Evolutionary conservation across 352 stramenopile genomes (phyloP), one percentile per base, ranked within the genome.

Genomic region (Phytophthora litchii): DNA sequence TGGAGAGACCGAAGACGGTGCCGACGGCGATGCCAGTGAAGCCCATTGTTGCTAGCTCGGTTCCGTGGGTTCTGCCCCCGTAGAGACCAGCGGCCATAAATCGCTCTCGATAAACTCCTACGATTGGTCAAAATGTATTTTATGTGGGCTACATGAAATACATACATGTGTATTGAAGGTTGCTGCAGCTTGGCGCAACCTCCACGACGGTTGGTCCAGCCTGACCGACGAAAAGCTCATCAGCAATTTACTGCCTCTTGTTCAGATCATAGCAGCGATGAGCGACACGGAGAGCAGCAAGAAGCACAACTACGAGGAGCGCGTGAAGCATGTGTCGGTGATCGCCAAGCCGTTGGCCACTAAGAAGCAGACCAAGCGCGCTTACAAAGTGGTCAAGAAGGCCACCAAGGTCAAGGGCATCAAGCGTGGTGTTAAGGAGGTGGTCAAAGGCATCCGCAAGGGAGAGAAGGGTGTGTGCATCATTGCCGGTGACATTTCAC

Each of bases 401-500:
- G 97, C 96, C 41, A 92, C 93, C 54, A 93, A 96, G 65, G 88
- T 92, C 54, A 99, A 99, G 83, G 88, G 86, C 62, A 96, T 99
- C 52, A 96, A 98, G 64, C 87, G 98, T 58, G 98, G 98, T 41
- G 97, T 99, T 27, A 99, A 99, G 77, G 98, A 99, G 82, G 96
- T 99, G 12, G 96, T 99, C 60, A 99, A 99, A 80, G 96, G 86
- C 53, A 88, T 99, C 50, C 92, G 90, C 56, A 97, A 98, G 76
- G 94, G 94, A 41, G 92, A 99, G 53, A 99, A 98, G 73, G 98
- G 98, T 40, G 67, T 99, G 37, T 98, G 96, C 65, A 90, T 99
- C 53, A 96, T 99, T 42, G 98, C 98, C 3, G 98, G 97, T 34
- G 98, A 99, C 84, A 99, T 99, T 62, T 99, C 93, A 57, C 98